These are phyloP conservation scores for Fusarium sp. DNA, from an alignment of 2,329 filamentous ascomycete genomes.

Conservation along the genomic window DNA sequence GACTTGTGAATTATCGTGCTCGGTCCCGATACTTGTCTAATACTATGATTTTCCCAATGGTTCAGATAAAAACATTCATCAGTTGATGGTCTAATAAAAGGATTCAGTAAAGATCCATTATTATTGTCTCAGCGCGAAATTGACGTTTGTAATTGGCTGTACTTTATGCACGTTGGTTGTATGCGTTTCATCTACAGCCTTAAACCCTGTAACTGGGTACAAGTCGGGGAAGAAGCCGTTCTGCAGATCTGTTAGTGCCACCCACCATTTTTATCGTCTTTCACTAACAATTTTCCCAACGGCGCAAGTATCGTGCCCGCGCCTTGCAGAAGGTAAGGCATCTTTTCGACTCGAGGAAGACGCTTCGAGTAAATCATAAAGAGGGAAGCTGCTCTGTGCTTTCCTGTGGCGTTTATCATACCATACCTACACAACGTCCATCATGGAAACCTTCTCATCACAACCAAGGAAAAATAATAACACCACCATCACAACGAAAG, in stretches of 20 bases:
- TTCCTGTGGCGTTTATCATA: not conserved
- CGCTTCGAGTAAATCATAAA: not conserved
- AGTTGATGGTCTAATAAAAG: not conserved
- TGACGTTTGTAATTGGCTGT: not conserved
- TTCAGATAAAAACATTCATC: not conserved
- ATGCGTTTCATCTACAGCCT: not conserved
- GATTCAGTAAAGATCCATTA: not conserved
- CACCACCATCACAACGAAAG: not conserved
- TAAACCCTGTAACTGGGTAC: not conserved
- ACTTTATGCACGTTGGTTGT: not conserved
- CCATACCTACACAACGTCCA: not conserved
- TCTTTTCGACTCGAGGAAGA: not conserved
- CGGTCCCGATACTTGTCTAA: no score
- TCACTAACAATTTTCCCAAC: accelerated
- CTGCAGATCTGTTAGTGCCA: not conserved
- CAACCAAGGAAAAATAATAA: not conserved
- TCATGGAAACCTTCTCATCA: not conserved
- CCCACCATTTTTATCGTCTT: accelerated
- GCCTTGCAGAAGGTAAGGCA: not conserved
- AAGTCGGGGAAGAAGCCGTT: accelerated
- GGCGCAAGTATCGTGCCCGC: not conserved
- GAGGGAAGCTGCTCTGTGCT: slow-evolving; percentile 1
- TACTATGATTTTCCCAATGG: no score
- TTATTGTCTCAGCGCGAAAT: not conserved
- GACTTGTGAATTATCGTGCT: no score